Conservation (phyloP, 805 yeast genomes). For the Monosporozyma aerobia region DNA sequence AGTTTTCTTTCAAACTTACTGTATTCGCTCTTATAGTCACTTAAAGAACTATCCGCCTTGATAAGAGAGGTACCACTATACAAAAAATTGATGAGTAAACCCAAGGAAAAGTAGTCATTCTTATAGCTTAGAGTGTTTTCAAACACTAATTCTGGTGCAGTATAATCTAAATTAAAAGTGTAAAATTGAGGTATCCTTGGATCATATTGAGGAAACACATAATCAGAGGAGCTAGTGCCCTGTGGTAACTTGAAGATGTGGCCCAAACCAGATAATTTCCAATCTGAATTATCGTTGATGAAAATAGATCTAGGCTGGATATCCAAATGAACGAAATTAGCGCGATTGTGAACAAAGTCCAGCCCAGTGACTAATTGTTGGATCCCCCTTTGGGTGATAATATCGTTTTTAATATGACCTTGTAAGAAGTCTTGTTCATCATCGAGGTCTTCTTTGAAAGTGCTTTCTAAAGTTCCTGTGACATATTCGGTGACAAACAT, state of each 20-base stretch:
- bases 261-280: slow-evolving; percentile 82
- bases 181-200: slow-evolving; percentile 67
- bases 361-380: slow-evolving; percentile 69
- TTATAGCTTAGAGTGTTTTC: slow-evolving; percentile 55
- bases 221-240: slow-evolving; percentile 47
- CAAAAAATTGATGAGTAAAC: slow-evolving; percentile 61
- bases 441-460: slow-evolving; percentile 27
- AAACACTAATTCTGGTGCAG: slow-evolving; percentile 76
- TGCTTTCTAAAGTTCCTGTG: slow-evolving; percentile 42
- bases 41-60: slow-evolving; percentile 43
- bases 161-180: slow-evolving; percentile 59
- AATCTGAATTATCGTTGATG: slow-evolving; percentile 78
- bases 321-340: slow-evolving; percentile 67
- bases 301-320: slow-evolving; percentile 69
- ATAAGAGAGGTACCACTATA: slow-evolving; percentile 45
- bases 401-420: slow-evolving; percentile 52
- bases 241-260: slow-evolving; percentile 38
- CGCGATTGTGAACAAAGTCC: slow-evolving; percentile 71
- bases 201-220: slow-evolving; percentile 60
- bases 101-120: slow-evolving; percentile 80
- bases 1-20: slow-evolving; percentile 39
- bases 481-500: slow-evolving; percentile 82
- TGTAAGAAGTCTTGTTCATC: slow-evolving; percentile 25
- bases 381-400: slow-evolving; percentile 73
- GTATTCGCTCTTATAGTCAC: slow-evolving; percentile 53